Percentiles rank a stretch among this genome's conserved stretches.
Conservation (phyloP, 495 filamentous ascomycete genomes). For the Cetradonia linearis region DNA sequence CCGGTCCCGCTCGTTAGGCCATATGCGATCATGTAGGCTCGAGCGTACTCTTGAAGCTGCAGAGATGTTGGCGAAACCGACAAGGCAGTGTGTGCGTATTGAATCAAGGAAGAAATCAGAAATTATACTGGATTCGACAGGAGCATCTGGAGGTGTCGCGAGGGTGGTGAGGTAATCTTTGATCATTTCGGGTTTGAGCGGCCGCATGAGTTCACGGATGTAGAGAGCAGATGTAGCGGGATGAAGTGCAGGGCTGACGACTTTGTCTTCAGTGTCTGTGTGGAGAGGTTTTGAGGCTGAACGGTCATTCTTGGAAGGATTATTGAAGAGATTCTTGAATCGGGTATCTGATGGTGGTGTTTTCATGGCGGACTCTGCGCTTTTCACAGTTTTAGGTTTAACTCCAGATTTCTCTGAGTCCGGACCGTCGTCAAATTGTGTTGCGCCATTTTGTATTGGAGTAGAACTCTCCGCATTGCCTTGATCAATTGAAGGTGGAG, state of each 20-base stretch:
- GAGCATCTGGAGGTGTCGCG: slow-evolving; percentile 46
- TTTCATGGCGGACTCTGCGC: slow-evolving; percentile 14
- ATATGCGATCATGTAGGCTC: slow-evolving; percentile 64
- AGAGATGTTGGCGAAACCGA: slow-evolving; percentile 52
- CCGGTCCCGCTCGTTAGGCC: slow-evolving; percentile 78
- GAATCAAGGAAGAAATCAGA: slow-evolving; percentile 66
- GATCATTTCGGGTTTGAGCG: slow-evolving; percentile 56
- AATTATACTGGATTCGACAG: slow-evolving; percentile 44
- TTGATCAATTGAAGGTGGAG: neutral
- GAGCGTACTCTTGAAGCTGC: slow-evolving; percentile 72
- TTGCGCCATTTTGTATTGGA: neutral
- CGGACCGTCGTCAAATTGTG: neutral
- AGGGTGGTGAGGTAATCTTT: slow-evolving; percentile 57
- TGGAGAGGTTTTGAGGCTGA: slow-evolving; percentile 18
- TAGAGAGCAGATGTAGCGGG: slow-evolving; percentile 78
- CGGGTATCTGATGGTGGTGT: slow-evolving; percentile 31
- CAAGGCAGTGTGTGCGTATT: slow-evolving; percentile 83
- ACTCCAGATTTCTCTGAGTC: neutral
- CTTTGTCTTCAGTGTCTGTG: slow-evolving; percentile 33
- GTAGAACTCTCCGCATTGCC: neutral
- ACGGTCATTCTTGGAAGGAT: slow-evolving; percentile 19
- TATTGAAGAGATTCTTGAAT: slow-evolving; percentile 47
- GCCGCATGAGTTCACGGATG: slow-evolving; percentile 84
- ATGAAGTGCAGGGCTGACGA: slow-evolving; percentile 61
- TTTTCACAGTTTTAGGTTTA: slow-evolving; percentile 2